Evolutionary conservation across 345 rosid genomes (phyloP), one percentile per base, ranked within the genome.

Genomic region (Eucalyptus brandiana): DNA sequence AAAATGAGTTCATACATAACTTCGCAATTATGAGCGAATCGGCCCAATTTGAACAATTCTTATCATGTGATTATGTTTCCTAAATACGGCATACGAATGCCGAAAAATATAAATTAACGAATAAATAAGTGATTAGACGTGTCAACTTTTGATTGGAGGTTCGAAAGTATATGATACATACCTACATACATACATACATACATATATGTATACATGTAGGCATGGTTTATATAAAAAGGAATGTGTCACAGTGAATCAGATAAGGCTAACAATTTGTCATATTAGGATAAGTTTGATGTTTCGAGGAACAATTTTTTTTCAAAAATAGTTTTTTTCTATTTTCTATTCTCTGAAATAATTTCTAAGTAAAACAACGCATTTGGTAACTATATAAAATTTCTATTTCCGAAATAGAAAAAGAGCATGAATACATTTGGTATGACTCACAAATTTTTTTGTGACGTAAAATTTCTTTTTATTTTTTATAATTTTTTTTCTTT

Each of bases 321-420:
- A 21, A 53, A 53, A 21, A 8, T 21, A 53, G 1, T 21, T 53
- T 53, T 21, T 53, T 53, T 19, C 4, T 19, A 53, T 8, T 53
- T 51, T 53, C 11, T 53, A 53, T 21, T 21, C 26, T 53, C 1
- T 53, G 0, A 53, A 53, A 21, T 21, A 53, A 21, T 53, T 53
- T 53, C 11, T 21, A 0, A 19, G 26, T 53, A 53, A 53, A 53
- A 8, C 0, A 19, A 53, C 0, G 1, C 5, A 8, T 53, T 53
- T 53, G 5, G 5, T 53, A 21, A 53, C 11, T 21, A 21, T 1
- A 53, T 11, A 53, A 53, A 53, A 53, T 21, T 53, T 53, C 2
- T 53, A 21, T 4, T 53, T 9, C 10, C 1, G 2, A 53, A 53
- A 53, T 53, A 19, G 9, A 53, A 19, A 53, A 53, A 3, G 24